Evolutionary conservation across 768 basidiomycete species (phyloP).

Genomic region (Serendipita sp.): DNA sequence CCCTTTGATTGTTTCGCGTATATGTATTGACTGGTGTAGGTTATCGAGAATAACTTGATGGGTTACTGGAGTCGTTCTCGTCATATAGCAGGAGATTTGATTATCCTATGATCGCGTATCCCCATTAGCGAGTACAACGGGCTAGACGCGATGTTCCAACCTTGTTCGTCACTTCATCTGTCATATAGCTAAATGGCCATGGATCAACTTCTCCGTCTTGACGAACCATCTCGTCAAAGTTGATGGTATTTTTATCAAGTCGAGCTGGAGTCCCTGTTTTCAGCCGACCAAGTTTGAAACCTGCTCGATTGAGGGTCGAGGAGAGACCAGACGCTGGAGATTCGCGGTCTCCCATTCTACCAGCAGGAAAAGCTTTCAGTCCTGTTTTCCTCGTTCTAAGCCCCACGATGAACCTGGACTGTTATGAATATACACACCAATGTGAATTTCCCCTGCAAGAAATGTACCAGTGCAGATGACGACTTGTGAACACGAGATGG

Average conservation of each 20-base stretch:
- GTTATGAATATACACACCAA: slow-evolving; percentile 31
- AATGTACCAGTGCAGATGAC: slow-evolving; percentile 89
- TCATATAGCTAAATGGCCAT: slow-evolving; percentile 62
- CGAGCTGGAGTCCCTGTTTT: slow-evolving; percentile 77
- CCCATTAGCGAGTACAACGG: slow-evolving; percentile 14
- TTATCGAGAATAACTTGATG: slow-evolving; percentile 63
- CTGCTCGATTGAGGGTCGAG: slow-evolving; percentile 52
- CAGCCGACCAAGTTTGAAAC: slow-evolving; percentile 68
- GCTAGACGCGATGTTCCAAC: slow-evolving; percentile 24
- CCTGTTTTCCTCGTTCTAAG: background rate
- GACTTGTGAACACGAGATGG: slow-evolving; percentile 62
- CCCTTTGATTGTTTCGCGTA: slow-evolving; percentile 80
- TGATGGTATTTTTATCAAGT: slow-evolving; percentile 50
- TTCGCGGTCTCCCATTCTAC: slow-evolving; percentile 56
- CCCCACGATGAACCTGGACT: slow-evolving; percentile 6
- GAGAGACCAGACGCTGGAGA: slow-evolving; percentile 50
- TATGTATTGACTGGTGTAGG: slow-evolving; percentile 65
- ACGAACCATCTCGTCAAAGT: slow-evolving; percentile 41
- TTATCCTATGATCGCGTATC: slow-evolving; percentile 33
- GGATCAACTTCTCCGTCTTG: slow-evolving; percentile 57
- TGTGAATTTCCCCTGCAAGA: slow-evolving; percentile 80
- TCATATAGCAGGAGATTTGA: slow-evolving; percentile 60
- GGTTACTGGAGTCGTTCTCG: slow-evolving; percentile 54
- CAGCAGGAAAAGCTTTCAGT: slow-evolving; percentile 40
- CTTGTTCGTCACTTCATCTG: slow-evolving; percentile 51